phyloP scores from a whole-genome alignment of 2,329 filamentous ascomycete species.

The Dactylellina sp. region DNA sequence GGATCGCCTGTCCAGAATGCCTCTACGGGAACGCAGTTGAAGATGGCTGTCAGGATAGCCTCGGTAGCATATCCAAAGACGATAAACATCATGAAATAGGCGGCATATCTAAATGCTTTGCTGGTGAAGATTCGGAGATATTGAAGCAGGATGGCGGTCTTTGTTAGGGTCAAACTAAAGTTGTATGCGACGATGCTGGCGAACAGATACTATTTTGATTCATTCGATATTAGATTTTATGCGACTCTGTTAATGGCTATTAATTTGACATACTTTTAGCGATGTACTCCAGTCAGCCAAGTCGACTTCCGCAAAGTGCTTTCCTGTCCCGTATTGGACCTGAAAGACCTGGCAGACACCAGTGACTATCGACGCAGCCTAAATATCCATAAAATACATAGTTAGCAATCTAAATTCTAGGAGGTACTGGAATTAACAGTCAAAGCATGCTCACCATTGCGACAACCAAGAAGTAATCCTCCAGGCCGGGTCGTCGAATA shows the following conservation, averaged over 20 bases:
- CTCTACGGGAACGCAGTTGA: slow-evolving; percentile 60
- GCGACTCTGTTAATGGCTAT: no score
- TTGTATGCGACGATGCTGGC: slow-evolving; percentile 51
- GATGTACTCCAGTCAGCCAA: slow-evolving; percentile 48
- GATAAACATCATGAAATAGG: slow-evolving; percentile 59
- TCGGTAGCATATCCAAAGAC: slow-evolving; percentile 59
- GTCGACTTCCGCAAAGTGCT: slow-evolving; percentile 51
- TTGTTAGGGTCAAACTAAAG: slow-evolving; percentile 57
- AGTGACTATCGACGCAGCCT: slow-evolving; percentile 47
- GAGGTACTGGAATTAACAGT: neutral
- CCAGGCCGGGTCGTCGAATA: slow-evolving; percentile 41
- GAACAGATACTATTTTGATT: slow-evolving; percentile 34
- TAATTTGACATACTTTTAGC: slow-evolving; percentile 33
- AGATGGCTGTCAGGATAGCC: slow-evolving; percentile 60
- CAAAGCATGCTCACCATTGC: slow-evolving; percentile 31
- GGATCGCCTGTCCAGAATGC: slow-evolving; percentile 60
- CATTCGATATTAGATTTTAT: neutral
- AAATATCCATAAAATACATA: no score
- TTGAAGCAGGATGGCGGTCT: slow-evolving; percentile 60
- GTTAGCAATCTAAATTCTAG: no score
- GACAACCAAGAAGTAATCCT: slow-evolving; percentile 47
- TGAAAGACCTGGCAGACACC: slow-evolving; percentile 51
- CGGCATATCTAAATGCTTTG: slow-evolving; percentile 57
- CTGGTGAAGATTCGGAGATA: slow-evolving; percentile 61
- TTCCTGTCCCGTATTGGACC: slow-evolving; percentile 51